Evolutionary conservation across 2,329 filamentous ascomycete species (phyloP).

Genomic region (Gnomoniopsis sp.): DNA sequence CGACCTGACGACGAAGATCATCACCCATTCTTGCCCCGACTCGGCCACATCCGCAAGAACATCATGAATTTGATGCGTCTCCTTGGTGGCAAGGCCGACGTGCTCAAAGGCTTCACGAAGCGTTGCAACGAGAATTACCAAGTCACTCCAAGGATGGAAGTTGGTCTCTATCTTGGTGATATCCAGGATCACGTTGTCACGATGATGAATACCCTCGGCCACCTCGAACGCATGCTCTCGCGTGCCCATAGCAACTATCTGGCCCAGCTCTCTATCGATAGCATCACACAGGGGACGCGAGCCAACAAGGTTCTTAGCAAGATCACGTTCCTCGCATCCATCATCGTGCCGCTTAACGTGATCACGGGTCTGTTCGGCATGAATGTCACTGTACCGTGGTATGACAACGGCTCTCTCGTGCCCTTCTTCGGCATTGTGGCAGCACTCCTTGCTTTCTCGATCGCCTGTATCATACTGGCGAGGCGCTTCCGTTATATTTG

Average conservation of each 20-base stretch:
- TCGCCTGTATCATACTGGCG: constrained; percentile 43
- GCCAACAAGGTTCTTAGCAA: constrained; percentile 90
- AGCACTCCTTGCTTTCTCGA: constrained; percentile 51
- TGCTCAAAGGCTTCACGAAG: constrained; percentile 96
- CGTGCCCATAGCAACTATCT: constrained; percentile 95
- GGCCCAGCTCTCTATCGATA: constrained; percentile 89
- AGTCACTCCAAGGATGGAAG: constrained; percentile 92
- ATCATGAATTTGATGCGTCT: constrained; percentile 92
- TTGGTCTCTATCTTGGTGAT: constrained; percentile 92
- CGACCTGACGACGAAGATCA: constrained; percentile 74
- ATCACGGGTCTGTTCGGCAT: constrained; percentile 85
- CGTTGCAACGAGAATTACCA: constrained; percentile 97
- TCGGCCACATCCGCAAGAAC: constrained; percentile 89
- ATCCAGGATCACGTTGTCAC: constrained; percentile 99
- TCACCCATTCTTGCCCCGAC: constrained; percentile 78
- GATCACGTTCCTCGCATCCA: constrained; percentile 89
- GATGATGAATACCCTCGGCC: constrained; percentile 93
- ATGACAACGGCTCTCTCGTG: constrained; percentile 47
- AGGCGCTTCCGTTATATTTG: constrained; percentile 44
- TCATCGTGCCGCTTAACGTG: constrained; percentile 93
- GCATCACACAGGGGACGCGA: constrained; percentile 80
- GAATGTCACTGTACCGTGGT: constrained; percentile 75
- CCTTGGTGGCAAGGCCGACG: constrained; percentile 95
- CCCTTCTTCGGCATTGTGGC: constrained; percentile 51
- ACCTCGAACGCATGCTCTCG: constrained; percentile 97